Evolutionary conservation across 441 rosid genomes (phyloP), one percentile per base, ranked within the genome.

Genomic region (Euphorbia schlechtendalii): DNA sequence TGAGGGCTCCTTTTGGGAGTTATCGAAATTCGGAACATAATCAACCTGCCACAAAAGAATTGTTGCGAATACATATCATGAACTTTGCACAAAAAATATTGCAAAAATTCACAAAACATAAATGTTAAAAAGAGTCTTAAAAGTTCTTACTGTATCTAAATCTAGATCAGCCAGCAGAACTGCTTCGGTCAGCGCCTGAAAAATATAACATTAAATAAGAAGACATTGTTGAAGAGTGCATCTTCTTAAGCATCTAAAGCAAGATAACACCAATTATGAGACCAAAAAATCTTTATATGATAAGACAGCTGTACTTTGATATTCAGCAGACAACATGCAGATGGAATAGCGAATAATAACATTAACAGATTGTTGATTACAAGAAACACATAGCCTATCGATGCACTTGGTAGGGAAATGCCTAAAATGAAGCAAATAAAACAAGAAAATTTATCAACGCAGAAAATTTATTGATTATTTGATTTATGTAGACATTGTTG

Each of bases 21-120:
- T 88, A 70, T 93, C 99, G 66, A 90, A 93, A 76, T 93, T 93
- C 9, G 91, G 88, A 74, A 86, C 85, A 81, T 82, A 90, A 81
- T 93, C 94, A 76, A 93, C 96, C 99, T 93, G 80, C 71, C 71
- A 73, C 14, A 58, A 14, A 53, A 24, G 38, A 63, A 64, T 58
- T 21, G 30, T 46, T 7, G n/a, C 14, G 62, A 45, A 13, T 3
- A 14, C 17, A 45, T 45, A 45, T 14, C 49, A 45, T 14, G 49
- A 45, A 14, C 21, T 38, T 46, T 10, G 21, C 14, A 64, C 4
- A 60, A 3, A 5, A 36, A 14, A 30, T 41, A 24, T 54, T 41
- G 41, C 17, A 67, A 28, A 48, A 25, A 32, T 43, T 40, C 61
- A 46, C 55, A 65, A 27, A 63, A 8, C 15, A 36, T 45, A 45